phyloP scores from a whole-genome alignment of 2,329 filamentous ascomycete genomes.

The Laburnicola sp. region DNA sequence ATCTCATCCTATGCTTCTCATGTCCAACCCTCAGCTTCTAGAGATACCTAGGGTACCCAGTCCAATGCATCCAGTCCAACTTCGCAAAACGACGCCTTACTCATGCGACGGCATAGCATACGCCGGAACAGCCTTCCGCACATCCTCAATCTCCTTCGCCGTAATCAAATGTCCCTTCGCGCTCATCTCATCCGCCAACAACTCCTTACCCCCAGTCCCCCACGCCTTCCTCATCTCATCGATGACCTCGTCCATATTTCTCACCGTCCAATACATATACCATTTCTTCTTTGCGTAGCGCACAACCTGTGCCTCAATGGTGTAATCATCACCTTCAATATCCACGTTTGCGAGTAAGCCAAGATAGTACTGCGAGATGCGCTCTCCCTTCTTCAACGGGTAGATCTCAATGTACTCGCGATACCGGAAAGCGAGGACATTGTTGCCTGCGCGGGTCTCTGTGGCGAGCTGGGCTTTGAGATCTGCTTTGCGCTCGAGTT shows the following conservation, averaged over 20 bases:
- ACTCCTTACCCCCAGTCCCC: neutral
- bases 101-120: too few relatives aligned
- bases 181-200: neutral
- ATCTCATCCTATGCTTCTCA: too few relatives aligned
- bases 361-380: neutral
- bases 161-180: neutral
- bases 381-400: neutral
- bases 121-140: too few relatives aligned
- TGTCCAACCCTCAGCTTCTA: too few relatives aligned
- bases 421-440: constrained; percentile 1
- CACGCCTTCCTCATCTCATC: neutral
- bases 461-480: neutral
- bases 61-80: too few relatives aligned
- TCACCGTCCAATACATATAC: neutral
- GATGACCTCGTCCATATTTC: neutral
- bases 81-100: too few relatives aligned
- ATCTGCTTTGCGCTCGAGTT: neutral
- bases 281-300: constrained; percentile 2
- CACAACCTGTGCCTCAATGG: neutral
- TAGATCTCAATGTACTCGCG: neutral
- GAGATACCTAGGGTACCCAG: too few relatives aligned
- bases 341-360: neutral
- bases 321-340: neutral
- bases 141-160: neutral
- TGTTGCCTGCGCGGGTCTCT: neutral